Percentiles rank a stretch among this genome's conserved stretches.
Evolutionary conservation across 2,329 filamentous ascomycete genomes (phyloP).

Genomic region (Exophiala bonariae): DNA sequence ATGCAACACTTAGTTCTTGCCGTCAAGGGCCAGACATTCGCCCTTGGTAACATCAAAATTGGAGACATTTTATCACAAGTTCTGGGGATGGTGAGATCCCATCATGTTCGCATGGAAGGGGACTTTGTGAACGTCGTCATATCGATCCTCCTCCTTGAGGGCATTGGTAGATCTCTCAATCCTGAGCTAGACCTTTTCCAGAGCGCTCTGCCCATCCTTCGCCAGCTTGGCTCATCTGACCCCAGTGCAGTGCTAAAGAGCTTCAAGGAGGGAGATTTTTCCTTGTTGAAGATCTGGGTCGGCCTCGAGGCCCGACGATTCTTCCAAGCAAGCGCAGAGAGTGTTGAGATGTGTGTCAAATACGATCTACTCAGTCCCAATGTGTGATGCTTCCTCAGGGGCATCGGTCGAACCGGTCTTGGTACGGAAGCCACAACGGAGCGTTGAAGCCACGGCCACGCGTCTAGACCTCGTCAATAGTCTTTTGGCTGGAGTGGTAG

Average conservation of each 20-base stretch:
- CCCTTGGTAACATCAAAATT: constrained; percentile 91
- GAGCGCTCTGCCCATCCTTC: constrained; percentile 82
- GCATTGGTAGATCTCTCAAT: constrained; percentile 84
- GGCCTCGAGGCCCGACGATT: constrained; percentile 86
- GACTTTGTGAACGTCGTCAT: constrained; percentile 99
- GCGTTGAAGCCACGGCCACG: no score
- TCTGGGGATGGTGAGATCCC: constrained; percentile 82
- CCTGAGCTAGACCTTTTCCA: constrained; percentile 84
- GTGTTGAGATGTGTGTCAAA: constrained; percentile 85
- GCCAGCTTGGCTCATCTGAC: constrained; percentile 76
- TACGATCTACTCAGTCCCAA: constrained; percentile 88
- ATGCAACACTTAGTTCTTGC: constrained; percentile 95
- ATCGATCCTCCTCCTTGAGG: constrained; percentile 88
- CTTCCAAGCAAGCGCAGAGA: constrained; percentile 85
- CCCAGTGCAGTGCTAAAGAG: constrained; percentile 64
- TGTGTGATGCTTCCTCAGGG: constrained; percentile 55
- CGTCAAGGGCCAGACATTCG: constrained; percentile 87
- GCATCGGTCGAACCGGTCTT: no score
- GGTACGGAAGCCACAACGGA: no score
- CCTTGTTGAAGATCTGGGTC: constrained; percentile 88
- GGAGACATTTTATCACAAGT: constrained; percentile 92
- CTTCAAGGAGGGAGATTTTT: constrained; percentile 71
- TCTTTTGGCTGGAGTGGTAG: no score
- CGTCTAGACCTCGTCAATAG: no score
- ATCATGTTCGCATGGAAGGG: constrained; percentile 92